These are phyloP conservation scores for Sinapis alba DNA, from an alignment of 441 rosid genomes.

Conservation along the genomic window DNA sequence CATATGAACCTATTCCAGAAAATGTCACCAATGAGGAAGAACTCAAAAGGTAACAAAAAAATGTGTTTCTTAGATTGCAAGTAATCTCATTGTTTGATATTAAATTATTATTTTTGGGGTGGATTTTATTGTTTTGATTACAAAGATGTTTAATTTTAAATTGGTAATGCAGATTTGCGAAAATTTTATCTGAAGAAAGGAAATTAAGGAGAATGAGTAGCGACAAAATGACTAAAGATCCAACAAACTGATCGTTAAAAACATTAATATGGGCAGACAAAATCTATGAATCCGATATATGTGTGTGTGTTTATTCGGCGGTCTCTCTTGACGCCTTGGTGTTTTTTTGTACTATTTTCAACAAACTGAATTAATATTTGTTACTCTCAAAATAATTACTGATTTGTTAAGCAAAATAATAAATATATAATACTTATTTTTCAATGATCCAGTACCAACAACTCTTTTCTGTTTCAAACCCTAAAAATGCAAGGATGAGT, in stretches of 20 bases:
- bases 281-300: not conserved
- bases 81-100: not conserved
- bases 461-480: not conserved
- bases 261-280: not conserved
- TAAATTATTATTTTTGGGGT: not conserved
- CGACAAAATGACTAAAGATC: conserved; percentile 6
- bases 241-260: conserved; percentile 9
- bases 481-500: not conserved
- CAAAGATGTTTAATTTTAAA: not conserved
- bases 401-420: not conserved
- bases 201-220: conserved; percentile 35
- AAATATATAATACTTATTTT: too few relatives aligned
- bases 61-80: conserved; percentile 6
- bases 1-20: conserved; percentile 36
- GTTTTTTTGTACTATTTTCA: not conserved
- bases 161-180: conserved; percentile 46
- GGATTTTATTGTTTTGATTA: not conserved
- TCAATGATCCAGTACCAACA: not conserved
- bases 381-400: not conserved
- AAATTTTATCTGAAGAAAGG: conserved; percentile 51
- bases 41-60: conserved; percentile 37
- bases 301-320: conserved; percentile 2
- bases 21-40: conserved; percentile 49
- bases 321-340: not conserved
- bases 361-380: not conserved